Conservation (phyloP, 306 rosid genomes). For the Cajanus cajan region DNA sequence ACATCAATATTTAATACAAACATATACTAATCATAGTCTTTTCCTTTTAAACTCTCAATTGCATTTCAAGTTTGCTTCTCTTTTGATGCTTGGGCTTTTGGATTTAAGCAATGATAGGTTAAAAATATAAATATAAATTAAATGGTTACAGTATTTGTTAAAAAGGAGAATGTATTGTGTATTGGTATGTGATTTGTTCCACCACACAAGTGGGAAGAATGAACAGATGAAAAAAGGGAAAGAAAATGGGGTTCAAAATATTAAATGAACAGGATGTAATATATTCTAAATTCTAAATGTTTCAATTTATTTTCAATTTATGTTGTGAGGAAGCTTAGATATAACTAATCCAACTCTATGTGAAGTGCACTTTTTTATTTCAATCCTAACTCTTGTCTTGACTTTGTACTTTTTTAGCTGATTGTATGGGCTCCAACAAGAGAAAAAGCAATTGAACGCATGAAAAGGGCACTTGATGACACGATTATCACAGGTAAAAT, state of each 20-base stretch:
- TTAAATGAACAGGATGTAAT: not conserved
- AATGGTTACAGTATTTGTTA: not conserved
- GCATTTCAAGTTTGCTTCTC: not conserved
- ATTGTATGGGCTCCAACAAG: constrained; percentile 99
- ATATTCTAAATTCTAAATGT: not conserved
- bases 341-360: not conserved
- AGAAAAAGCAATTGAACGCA: constrained; percentile 94
- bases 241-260: not conserved
- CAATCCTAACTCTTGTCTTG: constrained; percentile 12
- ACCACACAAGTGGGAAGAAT: constrained; percentile 5
- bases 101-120: not conserved
- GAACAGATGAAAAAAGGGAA: not conserved
- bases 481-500: constrained; percentile 82
- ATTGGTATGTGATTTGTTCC: not conserved
- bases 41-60: constrained; percentile 1
- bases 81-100: constrained; percentile 8
- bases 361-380: constrained; percentile 28
- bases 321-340: constrained; percentile 15
- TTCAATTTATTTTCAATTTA: not conserved
- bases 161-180: constrained; percentile 2
- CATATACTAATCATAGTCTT: not conserved
- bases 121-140: not conserved
- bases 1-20: not conserved
- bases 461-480: constrained; percentile 97
- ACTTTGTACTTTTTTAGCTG: constrained; percentile 52